phyloP scores from a whole-genome alignment of 148 eudicot genomes.

The Camellia granthamiana region DNA sequence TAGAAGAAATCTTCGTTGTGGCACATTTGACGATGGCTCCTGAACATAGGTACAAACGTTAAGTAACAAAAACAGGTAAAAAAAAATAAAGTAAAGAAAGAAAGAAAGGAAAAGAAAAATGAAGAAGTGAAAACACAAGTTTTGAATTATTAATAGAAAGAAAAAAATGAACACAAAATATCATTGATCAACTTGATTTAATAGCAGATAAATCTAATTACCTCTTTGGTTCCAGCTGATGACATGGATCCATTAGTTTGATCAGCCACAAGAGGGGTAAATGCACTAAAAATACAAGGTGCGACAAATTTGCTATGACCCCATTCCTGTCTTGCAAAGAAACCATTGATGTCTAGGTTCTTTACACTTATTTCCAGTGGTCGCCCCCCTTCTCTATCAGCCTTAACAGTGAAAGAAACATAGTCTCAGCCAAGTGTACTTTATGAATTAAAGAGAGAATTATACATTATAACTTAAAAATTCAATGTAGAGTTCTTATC shows the following conservation, averaged over 20 bases:
- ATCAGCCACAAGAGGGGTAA: slow-evolving; percentile 23
- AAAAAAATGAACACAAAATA: background rate
- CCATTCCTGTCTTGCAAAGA: slow-evolving; percentile 44
- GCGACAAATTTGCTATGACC: slow-evolving; percentile 50
- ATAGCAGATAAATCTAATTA: background rate
- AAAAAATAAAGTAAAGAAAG: background rate
- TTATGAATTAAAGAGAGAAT: background rate
- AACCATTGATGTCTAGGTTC: slow-evolving; percentile 56
- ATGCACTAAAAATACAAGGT: slow-evolving; percentile 57
- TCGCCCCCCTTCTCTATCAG: slow-evolving; percentile 84
- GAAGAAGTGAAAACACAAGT: background rate
- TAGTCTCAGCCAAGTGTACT: slow-evolving; percentile 20
- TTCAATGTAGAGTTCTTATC: slow-evolving; percentile 23
- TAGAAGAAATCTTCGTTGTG: slow-evolving; percentile 38
- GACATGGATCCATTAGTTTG: slow-evolving; percentile 26
- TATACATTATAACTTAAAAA: background rate
- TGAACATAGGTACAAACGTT: slow-evolving; percentile 17
- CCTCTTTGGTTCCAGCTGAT: slow-evolving; percentile 32
- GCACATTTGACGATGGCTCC: slow-evolving; percentile 32
- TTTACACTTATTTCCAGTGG: slow-evolving; percentile 60
- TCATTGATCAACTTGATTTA: background rate
- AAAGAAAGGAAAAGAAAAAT: background rate
- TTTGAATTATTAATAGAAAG: background rate
- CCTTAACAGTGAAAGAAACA: slow-evolving; percentile 46
- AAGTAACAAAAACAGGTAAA: background rate